Base-by-base conservation (phyloP, 495 filamentous ascomycete species). In the Tuber microsphaerosporum region DNA sequence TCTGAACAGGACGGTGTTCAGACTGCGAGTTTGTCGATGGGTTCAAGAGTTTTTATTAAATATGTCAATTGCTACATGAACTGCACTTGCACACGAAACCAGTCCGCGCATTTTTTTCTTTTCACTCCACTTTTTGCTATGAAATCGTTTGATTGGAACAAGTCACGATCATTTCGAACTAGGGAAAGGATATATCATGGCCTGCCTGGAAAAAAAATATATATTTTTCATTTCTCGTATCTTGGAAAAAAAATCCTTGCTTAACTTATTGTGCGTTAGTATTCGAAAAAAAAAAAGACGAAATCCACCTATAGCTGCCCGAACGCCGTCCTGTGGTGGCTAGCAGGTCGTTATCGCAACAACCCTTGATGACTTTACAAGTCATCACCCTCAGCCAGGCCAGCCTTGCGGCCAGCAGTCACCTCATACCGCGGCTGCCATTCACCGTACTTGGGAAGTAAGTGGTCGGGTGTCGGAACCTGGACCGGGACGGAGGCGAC, bases 401-500 rank as follows among this genome's bases (percentile, higher is more conserved):
- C 77, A n/a, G 73, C 73, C 14, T 14, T 65, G 19, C 76, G 76
- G 31, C 77, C 77, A n/a, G 43, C 44, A 2, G 76, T 79, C 44
- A 72, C 70, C 20, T 75, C 76, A 2, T 75, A 79, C 17, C 69
- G 70, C 7, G 76, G 76, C 26, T 19, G 70, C 77, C 77, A 79
- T 34, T 68, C 61, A 34, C 70, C 73, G 37, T 79, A 79, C 14
- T 1, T 48, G 22, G 77, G 77, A 16, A 79, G 43, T 17, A 78
- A 70, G 37, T 71, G 71, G 44, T 43, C 16, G 44, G 74, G n/a
- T 43, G 74, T 48, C 10, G 76, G 77, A 65, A 79, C 71, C 51
- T 79, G 70, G 37, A 79, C 77, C 69, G 78, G n/a, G 17, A 65
- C 77, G 10, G 74, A 65, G 43, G 74, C 78, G 14, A 80, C 72